Conservation (phyloP, 345 rosid genomes). For the Euphorbia tirucalli region DNA sequence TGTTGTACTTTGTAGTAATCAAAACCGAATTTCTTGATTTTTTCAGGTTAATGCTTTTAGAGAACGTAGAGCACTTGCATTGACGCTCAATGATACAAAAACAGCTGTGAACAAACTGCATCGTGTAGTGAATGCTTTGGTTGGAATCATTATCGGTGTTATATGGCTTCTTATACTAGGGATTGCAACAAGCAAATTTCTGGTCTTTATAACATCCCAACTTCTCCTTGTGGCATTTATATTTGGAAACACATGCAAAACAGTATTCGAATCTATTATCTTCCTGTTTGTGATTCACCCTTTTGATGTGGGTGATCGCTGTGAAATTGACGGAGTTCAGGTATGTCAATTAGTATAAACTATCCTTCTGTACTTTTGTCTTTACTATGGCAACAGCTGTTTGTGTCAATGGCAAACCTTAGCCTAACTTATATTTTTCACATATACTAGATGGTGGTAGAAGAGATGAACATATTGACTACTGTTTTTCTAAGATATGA, state of each 20-base stretch:
- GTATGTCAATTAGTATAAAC: neutral
- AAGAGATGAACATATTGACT: constrained; percentile 71
- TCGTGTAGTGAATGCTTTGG: constrained; percentile 25
- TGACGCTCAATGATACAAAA: constrained; percentile 30
- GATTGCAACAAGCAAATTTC: constrained; percentile 32
- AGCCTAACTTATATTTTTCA: neutral
- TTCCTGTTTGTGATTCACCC: constrained; percentile 32
- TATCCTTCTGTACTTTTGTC: neutral
- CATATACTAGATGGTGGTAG: constrained; percentile 66
- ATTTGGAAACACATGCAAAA: constrained; percentile 32
- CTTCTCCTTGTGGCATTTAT: constrained; percentile 28
- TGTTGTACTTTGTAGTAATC: neutral
- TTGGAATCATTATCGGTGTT: constrained; percentile 21
- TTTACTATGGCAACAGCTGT: neutral
- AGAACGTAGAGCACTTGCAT: constrained; percentile 33
- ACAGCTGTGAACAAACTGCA: constrained; percentile 34
- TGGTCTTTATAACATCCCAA: constrained; percentile 30
- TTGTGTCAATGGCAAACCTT: neutral
- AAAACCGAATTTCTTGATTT: neutral
- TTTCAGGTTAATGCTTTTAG: constrained; percentile 37
- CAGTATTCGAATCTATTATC: constrained; percentile 30
- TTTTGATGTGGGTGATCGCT: constrained; percentile 34
- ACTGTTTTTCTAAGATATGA: constrained; percentile 70
- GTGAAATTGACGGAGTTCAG: constrained; percentile 35
- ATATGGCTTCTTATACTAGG: constrained; percentile 36